phyloP scores from a whole-genome alignment of 768 basidiomycete species.

The Amanita subjunquillea region DNA sequence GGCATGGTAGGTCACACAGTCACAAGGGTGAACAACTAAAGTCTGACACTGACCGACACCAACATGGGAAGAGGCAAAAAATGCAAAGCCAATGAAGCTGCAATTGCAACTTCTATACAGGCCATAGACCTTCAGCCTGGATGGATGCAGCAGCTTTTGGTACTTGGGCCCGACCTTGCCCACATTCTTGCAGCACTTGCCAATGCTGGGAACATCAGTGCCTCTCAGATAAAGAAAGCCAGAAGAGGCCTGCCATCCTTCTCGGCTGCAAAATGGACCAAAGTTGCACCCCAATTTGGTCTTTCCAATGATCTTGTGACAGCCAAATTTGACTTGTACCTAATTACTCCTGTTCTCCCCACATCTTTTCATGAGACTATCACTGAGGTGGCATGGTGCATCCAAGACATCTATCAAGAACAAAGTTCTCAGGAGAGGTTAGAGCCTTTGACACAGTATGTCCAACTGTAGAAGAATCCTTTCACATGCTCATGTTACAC shows the following conservation, averaged over 20 bases:
- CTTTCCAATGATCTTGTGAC: not conserved
- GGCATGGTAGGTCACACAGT: too few relatives aligned
- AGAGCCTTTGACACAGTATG: slow-evolving; percentile 8
- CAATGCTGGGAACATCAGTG: slow-evolving; percentile 2
- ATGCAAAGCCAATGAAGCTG: too few relatives aligned
- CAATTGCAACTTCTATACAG: too few relatives aligned
- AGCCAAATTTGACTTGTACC: slow-evolving; percentile 3
- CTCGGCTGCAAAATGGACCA: slow-evolving; percentile 5
- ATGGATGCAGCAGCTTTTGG: slow-evolving; percentile 2
- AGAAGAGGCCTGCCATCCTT: slow-evolving; percentile 7
- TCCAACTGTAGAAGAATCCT: not conserved
- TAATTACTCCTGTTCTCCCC: slow-evolving; percentile 1
- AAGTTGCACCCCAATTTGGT: slow-evolving; percentile 3
- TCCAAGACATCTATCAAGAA: slow-evolving; percentile 9
- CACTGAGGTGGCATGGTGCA: slow-evolving; percentile 7
- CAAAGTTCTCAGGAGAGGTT: slow-evolving; percentile 2
- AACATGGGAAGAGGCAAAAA: too few relatives aligned
- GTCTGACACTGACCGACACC: too few relatives aligned
- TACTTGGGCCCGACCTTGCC: slow-evolving; percentile 4
- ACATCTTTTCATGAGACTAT: slow-evolving; percentile 6
- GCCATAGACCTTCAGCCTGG: too few relatives aligned
- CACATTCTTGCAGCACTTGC: slow-evolving; percentile 4
- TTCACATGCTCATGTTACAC: not conserved
- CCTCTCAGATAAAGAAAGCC: slow-evolving; percentile 7
- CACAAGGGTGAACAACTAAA: too few relatives aligned